Conservation (phyloP, 176 grass and related monocot species). For the Ananas comosus region DNA sequence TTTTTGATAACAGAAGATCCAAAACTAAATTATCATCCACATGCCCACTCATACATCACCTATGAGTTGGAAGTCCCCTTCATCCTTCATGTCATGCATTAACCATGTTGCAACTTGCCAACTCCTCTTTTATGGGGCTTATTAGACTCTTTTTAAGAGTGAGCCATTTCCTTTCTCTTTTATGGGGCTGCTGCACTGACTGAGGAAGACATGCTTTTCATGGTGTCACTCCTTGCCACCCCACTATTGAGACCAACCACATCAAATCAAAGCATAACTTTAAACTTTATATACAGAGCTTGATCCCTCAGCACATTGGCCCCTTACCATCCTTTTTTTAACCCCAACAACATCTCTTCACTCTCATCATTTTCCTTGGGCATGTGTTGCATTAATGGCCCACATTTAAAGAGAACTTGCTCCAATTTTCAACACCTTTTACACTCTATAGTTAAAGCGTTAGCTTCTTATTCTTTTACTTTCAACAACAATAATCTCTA, state of each 20-base stretch:
- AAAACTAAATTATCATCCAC: too few relatives aligned
- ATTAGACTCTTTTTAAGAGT: background rate
- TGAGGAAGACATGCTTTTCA: conserved; percentile 16
- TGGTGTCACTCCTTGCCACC: conserved; percentile 20
- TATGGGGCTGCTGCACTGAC: conserved; percentile 18
- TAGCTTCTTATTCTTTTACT: too few relatives aligned
- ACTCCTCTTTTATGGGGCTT: conserved; percentile 7
- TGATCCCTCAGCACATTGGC: background rate
- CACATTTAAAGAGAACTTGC: too few relatives aligned
- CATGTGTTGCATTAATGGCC: too few relatives aligned
- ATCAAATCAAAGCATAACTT: background rate
- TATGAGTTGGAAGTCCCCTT: too few relatives aligned
- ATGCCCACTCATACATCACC: too few relatives aligned
- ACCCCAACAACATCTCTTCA: background rate
- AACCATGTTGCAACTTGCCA: conserved; percentile 12
- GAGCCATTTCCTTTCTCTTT: conserved; percentile 4
- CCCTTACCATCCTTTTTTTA: background rate
- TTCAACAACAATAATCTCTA: too few relatives aligned
- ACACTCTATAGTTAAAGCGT: too few relatives aligned
- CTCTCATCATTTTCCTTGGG: background rate
- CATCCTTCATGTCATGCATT: background rate
- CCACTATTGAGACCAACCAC: conserved; percentile 22
- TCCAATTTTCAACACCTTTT: too few relatives aligned
- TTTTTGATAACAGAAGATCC: too few relatives aligned
- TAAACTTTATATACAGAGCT: background rate